Evolutionary conservation across 1,284 basidiomycete species (phyloP).

Genomic region (Acaromyces ingoldii): DNA sequence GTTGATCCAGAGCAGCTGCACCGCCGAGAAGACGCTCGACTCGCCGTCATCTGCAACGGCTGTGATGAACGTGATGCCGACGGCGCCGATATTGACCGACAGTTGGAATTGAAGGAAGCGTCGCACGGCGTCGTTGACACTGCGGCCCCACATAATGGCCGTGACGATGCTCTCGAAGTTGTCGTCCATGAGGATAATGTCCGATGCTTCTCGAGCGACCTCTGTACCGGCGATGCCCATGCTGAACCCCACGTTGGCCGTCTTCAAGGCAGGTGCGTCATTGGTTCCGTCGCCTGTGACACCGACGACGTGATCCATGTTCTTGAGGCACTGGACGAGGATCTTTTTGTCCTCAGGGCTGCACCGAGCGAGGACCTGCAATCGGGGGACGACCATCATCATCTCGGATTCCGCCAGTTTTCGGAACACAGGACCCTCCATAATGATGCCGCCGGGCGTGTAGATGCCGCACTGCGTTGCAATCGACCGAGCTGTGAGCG

Average conservation of each 20-base stretch:
- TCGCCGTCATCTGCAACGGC: conserved; percentile 75
- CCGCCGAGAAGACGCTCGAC: conserved; percentile 80
- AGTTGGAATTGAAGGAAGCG: conserved; percentile 99
- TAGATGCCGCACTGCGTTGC: conserved; percentile 93
- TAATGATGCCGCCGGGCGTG: conserved; percentile 83
- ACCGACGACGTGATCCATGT: conserved; percentile 85
- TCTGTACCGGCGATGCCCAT: conserved; percentile 99
- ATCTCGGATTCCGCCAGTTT: conserved; percentile 55
- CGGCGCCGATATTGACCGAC: conserved; percentile 91
- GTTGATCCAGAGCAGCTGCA: conserved; percentile 95
- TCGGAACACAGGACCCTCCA: conserved; percentile 81
- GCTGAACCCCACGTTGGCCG: conserved; percentile 53
- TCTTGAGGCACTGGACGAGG: conserved; percentile 80
- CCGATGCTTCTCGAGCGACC: conserved; percentile 97
- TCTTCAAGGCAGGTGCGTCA: conserved; percentile 93
- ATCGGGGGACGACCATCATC: conserved; percentile 57
- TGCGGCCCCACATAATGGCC: conserved; percentile 98
- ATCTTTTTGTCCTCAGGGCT: conserved; percentile 95
- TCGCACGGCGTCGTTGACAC: conserved; percentile 92
- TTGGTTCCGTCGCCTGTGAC: conserved; percentile 99
- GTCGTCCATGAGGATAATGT: conserved; percentile 94
- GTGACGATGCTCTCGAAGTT: conserved; percentile 91
- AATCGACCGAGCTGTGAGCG: conserved; percentile 79
- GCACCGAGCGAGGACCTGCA: conserved; percentile 76
- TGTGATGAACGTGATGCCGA: conserved; percentile 86